Evolutionary conservation across 2,329 filamentous ascomycete species (phyloP).

Genomic region (Venturiaceae sp.): DNA sequence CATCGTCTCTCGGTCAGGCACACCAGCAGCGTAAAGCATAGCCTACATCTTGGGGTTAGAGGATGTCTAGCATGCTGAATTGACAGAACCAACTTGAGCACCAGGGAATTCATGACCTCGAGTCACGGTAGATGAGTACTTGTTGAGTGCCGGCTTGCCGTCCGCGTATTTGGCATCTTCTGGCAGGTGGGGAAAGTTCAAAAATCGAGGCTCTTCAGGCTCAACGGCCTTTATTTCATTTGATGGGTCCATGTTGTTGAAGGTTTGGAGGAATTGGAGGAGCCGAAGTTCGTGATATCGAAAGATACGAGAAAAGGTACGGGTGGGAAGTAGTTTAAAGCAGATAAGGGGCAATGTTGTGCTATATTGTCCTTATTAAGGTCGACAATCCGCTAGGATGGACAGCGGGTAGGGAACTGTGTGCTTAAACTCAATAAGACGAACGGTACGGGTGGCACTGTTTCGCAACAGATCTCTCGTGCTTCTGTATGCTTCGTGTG

Average conservation of each 20-base stretch:
- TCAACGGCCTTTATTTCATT: slow-evolving; percentile 23
- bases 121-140: slow-evolving; percentile 76
- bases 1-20: slow-evolving; percentile 76
- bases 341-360: no score
- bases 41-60: slow-evolving; percentile 42
- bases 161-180: slow-evolving; percentile 39
- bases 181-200: slow-evolving; percentile 47
- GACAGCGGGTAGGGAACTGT: background rate
- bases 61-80: background rate
- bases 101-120: slow-evolving; percentile 83
- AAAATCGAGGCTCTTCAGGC: slow-evolving; percentile 27
- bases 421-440: background rate
- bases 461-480: no score
- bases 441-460: background rate
- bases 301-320: background rate
- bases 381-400: background rate
- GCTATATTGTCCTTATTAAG: background rate
- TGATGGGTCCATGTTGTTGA: slow-evolving; percentile 21
- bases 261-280: background rate
- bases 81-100: slow-evolving; percentile 54
- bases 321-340: background rate
- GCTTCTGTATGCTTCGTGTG: background rate
- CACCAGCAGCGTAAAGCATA: slow-evolving; percentile 90
- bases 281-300: background rate
- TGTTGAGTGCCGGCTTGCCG: slow-evolving; percentile 63